Conservation (phyloP, 116 monocot species). For the Posidonia oceanica region DNA sequence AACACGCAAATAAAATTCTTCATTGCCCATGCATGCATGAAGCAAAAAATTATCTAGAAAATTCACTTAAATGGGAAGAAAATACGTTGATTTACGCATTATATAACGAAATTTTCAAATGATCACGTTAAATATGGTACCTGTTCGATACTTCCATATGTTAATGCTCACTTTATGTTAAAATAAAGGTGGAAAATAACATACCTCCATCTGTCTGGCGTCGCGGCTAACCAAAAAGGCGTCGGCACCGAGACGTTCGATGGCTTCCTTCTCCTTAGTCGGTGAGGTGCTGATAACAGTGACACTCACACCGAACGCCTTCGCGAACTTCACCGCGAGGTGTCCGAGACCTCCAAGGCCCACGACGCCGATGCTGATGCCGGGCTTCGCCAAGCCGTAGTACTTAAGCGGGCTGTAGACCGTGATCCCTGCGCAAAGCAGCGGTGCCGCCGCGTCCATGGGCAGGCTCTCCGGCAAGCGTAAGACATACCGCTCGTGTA, state of each 20-base stretch:
- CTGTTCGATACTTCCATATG: too few species aligned
- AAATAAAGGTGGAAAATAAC: not conserved
- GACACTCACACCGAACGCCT: conserved; percentile 15
- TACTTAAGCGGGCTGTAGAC: conserved; percentile 35
- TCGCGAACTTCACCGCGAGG: conserved; percentile 19
- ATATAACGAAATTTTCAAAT: too few species aligned
- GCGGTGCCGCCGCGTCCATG: conserved; percentile 18
- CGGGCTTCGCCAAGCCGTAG: conserved; percentile 3
- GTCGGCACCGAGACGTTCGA: conserved; percentile 15
- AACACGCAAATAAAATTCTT: not conserved
- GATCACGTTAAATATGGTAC: too few species aligned
- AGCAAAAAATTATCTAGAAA: too few species aligned
- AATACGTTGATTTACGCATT: too few species aligned
- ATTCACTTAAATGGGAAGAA: too few species aligned
- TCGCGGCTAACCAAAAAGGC: conserved; percentile 15
- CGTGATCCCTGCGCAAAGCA: conserved; percentile 44
- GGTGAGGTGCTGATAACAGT: conserved; percentile 19
- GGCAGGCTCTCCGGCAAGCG: conserved; percentile 22
- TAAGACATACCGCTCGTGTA: conserved; percentile 19
- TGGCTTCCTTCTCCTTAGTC: conserved; percentile 14
- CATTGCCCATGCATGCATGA: too few species aligned
- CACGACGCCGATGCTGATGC: conserved; percentile 11
- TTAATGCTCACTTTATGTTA: too few species aligned
- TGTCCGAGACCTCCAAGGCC: conserved; percentile 29
- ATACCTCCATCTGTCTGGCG: conserved; percentile 2